Evolutionary conservation across 2,329 filamentous ascomycete genomes (phyloP).

Genomic region (Incumbomyces delicatus): DNA sequence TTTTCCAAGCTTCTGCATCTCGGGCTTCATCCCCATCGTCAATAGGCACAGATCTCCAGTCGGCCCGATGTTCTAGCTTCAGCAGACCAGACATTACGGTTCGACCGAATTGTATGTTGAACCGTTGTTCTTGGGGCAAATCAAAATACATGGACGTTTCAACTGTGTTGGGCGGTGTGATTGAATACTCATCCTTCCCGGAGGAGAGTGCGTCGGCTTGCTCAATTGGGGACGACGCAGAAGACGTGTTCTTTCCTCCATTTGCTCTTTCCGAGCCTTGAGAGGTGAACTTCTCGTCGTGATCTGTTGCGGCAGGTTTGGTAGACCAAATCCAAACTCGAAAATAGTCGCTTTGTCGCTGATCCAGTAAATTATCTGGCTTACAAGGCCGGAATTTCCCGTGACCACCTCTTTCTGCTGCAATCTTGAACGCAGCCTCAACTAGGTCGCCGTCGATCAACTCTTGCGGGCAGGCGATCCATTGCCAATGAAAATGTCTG

Average conservation of each 20-base stretch:
- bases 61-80: slow-evolving; percentile 62
- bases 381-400: slow-evolving; percentile 39
- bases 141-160: slow-evolving; percentile 66
- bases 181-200: slow-evolving; percentile 6
- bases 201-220: background rate
- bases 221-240: slow-evolving; percentile 22
- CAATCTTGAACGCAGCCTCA: slow-evolving; percentile 78
- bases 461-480: slow-evolving; percentile 63
- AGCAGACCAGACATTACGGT: slow-evolving; percentile 82
- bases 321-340: slow-evolving; percentile 66
- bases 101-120: slow-evolving; percentile 84
- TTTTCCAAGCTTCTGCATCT: slow-evolving; percentile 56
- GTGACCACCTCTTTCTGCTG: slow-evolving; percentile 66
- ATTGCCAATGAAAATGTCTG: slow-evolving; percentile 90
- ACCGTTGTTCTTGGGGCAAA: slow-evolving; percentile 60
- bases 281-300: slow-evolving; percentile 5
- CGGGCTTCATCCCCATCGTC: slow-evolving; percentile 52
- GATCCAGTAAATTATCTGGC: slow-evolving; percentile 30
- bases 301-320: slow-evolving; percentile 13
- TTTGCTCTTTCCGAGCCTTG: background rate
- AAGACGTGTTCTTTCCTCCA: background rate
- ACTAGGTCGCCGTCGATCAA: slow-evolving; percentile 64
- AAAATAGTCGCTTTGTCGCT: slow-evolving; percentile 56
- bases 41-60: slow-evolving; percentile 76
- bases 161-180: slow-evolving; percentile 25